Evolutionary conservation across 2,329 filamentous ascomycete genomes (phyloP).

Genomic region (Decorospora gaudefroyi): DNA sequence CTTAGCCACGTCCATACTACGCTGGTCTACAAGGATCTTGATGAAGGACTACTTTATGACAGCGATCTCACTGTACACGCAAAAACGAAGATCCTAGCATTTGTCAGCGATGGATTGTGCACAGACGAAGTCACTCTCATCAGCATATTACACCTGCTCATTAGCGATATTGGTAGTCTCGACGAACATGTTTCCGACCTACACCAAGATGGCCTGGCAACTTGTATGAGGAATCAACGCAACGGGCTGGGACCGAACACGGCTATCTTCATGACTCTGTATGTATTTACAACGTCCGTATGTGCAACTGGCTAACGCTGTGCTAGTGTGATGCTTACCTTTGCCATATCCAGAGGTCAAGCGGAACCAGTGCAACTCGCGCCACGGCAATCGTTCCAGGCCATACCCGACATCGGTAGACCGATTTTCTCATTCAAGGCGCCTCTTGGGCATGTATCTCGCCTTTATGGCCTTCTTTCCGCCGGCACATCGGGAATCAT

Average conservation of each 20-base stretch:
- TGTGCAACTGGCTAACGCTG: conserved; percentile 1
- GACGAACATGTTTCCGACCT: conserved; percentile 38
- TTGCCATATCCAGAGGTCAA: conserved; percentile 30
- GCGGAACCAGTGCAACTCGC: conserved; percentile 23
- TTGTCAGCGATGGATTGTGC: conserved; percentile 34
- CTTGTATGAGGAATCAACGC: conserved; percentile 32
- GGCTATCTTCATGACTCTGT: conserved; percentile 37
- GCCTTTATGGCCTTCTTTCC: conserved; percentile 27
- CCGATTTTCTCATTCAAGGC: conserved; percentile 34
- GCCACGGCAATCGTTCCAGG: conserved; percentile 13
- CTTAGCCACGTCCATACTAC: conserved; percentile 42
- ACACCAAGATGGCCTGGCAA: conserved; percentile 34
- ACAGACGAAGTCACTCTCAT: conserved; percentile 40
- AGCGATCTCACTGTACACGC: conserved; percentile 39
- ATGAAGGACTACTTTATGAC: conserved; percentile 35
- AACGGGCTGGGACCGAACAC: conserved; percentile 26
- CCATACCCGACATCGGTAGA: conserved; percentile 2
- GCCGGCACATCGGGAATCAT: conserved; percentile 30
- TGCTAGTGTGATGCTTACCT: conserved; percentile 32
- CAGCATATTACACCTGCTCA: conserved; percentile 40
- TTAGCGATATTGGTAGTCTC: conserved; percentile 39
- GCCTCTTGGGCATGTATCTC: conserved; percentile 22
- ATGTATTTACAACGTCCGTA: conserved; percentile 12
- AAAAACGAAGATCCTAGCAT: conserved; percentile 37
- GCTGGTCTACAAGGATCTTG: conserved; percentile 42